Evolutionary conservation across 768 basidiomycete species (phyloP), one percentile per base, ranked within the genome.

Genomic region (Podaxis sp.): DNA sequence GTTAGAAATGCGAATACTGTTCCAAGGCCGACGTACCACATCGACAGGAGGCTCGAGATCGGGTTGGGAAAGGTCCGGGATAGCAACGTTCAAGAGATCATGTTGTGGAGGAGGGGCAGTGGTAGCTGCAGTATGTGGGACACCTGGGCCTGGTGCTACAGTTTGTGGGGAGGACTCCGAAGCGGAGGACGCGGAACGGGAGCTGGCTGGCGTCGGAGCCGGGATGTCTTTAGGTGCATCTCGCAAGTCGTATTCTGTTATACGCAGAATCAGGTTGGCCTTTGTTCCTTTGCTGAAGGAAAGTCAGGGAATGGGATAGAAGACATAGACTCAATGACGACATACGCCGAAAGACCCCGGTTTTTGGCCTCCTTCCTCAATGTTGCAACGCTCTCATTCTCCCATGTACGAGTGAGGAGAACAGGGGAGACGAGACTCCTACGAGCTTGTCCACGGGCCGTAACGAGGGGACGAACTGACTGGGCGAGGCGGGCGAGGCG

Each of bases 281-380:
- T 89, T 90, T 72, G 78, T 85, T 2, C 87, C 88, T 64, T 75
- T 80, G 25, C 88, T 89, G 54, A 43, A 41, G 38, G 33, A 53
- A 65, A 53, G 68, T 64, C 60, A 41, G 60, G 49, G 58, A 51
- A 4, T 38, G 62, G 51, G 51, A 27, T 38, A 24, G 55, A 58
- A 17, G 52, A 43, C 15, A 53, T 33, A 46, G 27, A 63, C 57
- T 55, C 19, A 19, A 58, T 54, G 57, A 47, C 12, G 47, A 74
- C 82, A 36, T 74, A 87, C 87, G 76, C 72, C 50, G 86, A 76
- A 38, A 90, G 71, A 57, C 85, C 85, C 59, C 86, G 84, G 47
- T 69, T 68, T 69, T 76, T 86, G 52, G 84, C 82, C 69, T 87
- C 83, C 66, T 77, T 77, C 65, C 78, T 79, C 49, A 88, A 78